Evolutionary conservation across 352 stramenopile species (phyloP).

Genomic region (Aphanomyces invadans): DNA sequence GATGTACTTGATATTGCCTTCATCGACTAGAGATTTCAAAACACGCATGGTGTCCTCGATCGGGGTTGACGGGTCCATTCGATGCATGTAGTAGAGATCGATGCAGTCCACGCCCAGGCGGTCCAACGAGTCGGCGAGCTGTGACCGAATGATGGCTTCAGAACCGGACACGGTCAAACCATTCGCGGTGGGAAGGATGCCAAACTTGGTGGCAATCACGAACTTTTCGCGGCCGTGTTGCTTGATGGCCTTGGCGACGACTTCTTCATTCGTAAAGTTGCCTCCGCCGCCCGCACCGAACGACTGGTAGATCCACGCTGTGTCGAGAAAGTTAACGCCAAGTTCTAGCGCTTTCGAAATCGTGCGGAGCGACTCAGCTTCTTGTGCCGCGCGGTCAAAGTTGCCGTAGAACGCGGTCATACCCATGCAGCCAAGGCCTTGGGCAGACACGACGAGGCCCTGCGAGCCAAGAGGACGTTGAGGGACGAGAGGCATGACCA

Average conservation of each 20-base stretch:
- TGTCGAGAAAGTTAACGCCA: conserved; percentile 67
- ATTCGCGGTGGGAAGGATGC: conserved; percentile 32
- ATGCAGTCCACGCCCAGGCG: conserved; percentile 52
- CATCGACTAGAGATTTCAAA: conserved; percentile 26
- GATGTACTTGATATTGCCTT: conserved; percentile 29
- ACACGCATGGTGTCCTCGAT: conserved; percentile 56
- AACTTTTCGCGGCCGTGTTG: conserved; percentile 50
- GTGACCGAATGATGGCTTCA: conserved; percentile 50
- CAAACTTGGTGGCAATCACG: conserved; percentile 68
- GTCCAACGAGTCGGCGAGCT: conserved; percentile 49
- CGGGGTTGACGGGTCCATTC: conserved; percentile 45
- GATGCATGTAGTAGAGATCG: conserved; percentile 64
- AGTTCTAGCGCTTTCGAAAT: conserved; percentile 28
- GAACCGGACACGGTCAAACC: conserved; percentile 37
- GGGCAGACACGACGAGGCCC: conserved; percentile 6
- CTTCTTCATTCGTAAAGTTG: conserved; percentile 48
- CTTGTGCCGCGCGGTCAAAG: conserved; percentile 17
- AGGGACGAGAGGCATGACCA: background rate
- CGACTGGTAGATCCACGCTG: conserved; percentile 42
- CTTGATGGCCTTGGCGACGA: conserved; percentile 47
- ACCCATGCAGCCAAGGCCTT: conserved; percentile 18
- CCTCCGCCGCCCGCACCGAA: conserved; percentile 34
- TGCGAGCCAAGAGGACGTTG: conserved; percentile 9
- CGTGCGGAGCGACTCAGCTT: conserved; percentile 2
- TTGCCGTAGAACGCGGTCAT: conserved; percentile 23